Evolutionary conservation across 1,284 basidiomycete genomes (phyloP).

Genomic region (Ceratobasidium sp.): DNA sequence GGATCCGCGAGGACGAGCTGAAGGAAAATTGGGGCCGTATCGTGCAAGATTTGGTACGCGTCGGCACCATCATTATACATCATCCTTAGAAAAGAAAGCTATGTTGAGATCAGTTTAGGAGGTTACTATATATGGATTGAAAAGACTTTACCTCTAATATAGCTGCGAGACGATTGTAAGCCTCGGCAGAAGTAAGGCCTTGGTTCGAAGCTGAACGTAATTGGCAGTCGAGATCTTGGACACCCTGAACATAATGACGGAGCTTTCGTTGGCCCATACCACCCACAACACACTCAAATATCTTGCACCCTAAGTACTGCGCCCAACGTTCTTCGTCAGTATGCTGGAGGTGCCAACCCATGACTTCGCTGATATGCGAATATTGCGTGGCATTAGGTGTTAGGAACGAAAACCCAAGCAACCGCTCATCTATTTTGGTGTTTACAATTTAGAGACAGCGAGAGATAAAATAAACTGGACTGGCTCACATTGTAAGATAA

Average conservation of each 20-base stretch:
- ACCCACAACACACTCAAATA: conserved; percentile 5
- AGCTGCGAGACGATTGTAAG: not conserved
- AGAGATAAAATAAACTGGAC: too few relatives aligned
- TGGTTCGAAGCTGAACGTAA: not conserved
- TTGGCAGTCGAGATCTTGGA: not conserved
- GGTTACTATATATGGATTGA: not conserved
- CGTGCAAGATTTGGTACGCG: conserved; percentile 15
- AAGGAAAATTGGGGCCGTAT: conserved; percentile 14
- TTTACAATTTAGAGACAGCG: not conserved
- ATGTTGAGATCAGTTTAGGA: not conserved
- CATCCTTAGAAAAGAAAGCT: conserved; percentile 8
- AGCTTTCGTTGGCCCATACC: conserved; percentile 4
- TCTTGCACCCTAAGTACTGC: conserved; percentile 9
- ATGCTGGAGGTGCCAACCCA: not conserved
- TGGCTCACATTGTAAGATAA: conserved; percentile 1
- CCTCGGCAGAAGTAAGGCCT: not conserved
- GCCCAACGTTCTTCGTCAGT: not conserved
- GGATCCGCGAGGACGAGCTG: conserved; percentile 4
- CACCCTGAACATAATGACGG: not conserved
- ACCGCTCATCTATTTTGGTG: not conserved
- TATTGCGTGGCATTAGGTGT: not conserved
- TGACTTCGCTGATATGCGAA: not conserved
- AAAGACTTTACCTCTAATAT: not conserved
- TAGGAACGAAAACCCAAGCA: conserved; percentile 13
- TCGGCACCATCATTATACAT: not conserved